A percentile compares a stretch with the other conserved stretches of the same genome.
Conservation (phyloP, 352 stramenopile genomes). For the Pythium oligandrum region DNA sequence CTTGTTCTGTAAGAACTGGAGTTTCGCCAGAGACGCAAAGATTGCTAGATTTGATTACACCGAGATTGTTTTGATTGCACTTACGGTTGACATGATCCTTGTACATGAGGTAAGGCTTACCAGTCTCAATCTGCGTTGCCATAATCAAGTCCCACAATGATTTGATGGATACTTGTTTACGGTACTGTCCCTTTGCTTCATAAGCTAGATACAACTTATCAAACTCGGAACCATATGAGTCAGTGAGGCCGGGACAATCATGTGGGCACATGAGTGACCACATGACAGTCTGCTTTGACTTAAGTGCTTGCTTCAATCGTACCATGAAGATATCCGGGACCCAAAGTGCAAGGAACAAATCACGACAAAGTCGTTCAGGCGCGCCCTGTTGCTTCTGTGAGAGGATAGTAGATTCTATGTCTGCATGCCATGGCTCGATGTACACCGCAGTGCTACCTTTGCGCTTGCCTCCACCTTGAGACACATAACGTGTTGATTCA, state of each 20-base stretch:
- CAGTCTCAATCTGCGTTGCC: conserved; percentile 94
- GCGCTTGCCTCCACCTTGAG: conserved; percentile 90
- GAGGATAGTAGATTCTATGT: conserved; percentile 90
- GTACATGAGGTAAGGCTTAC: conserved; percentile 95
- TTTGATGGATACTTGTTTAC: conserved; percentile 87
- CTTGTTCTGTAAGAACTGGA: background rate
- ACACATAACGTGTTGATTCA: conserved; percentile 95
- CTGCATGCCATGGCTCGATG: conserved; percentile 94
- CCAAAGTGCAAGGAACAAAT: conserved; percentile 96
- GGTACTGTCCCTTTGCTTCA: conserved; percentile 80
- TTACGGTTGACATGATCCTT: conserved; percentile 95
- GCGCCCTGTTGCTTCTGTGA: conserved; percentile 94
- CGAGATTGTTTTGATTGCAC: conserved; percentile 94
- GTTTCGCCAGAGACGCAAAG: conserved; percentile 48
- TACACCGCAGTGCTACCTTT: conserved; percentile 95
- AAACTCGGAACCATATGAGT: conserved; percentile 87
- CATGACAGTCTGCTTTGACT: conserved; percentile 44
- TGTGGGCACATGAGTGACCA: conserved; percentile 95
- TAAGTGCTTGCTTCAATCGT: conserved; percentile 59
- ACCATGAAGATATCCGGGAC: conserved; percentile 96
- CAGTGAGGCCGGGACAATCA: conserved; percentile 85
- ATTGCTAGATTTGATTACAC: conserved; percentile 94
- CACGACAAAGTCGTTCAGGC: conserved; percentile 88
- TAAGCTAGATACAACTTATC: conserved; percentile 88
- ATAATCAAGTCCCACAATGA: conserved; percentile 94